Evolutionary conservation across 1,284 basidiomycete species (phyloP).

Genomic region (Ceratobasidium papillatum): DNA sequence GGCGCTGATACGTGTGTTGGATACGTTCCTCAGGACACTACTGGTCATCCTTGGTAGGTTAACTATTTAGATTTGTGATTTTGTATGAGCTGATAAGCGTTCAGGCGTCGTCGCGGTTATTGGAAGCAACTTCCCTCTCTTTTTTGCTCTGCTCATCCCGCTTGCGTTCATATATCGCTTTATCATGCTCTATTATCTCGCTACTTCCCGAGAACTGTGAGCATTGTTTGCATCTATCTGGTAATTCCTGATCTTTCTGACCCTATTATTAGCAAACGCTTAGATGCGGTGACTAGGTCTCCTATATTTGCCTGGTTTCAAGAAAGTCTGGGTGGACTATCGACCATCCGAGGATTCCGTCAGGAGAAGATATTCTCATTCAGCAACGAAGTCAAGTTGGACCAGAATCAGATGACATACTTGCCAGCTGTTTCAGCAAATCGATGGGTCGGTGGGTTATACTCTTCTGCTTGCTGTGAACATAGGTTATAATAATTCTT

Average conservation of each 20-base stretch:
- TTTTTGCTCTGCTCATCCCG: slow-evolving; percentile 81
- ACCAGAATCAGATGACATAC: slow-evolving; percentile 86
- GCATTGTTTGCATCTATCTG: slow-evolving; percentile 58
- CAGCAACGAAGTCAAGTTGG: slow-evolving; percentile 80
- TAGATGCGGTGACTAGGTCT: slow-evolving; percentile 89
- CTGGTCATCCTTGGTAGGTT: slow-evolving; percentile 39
- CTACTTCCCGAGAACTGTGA: slow-evolving; percentile 84
- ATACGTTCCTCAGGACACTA: slow-evolving; percentile 68
- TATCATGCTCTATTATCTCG: slow-evolving; percentile 88
- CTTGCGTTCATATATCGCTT: slow-evolving; percentile 77
- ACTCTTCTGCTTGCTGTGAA: neutral
- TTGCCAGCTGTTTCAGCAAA: slow-evolving; percentile 77
- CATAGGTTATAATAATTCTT: slow-evolving; percentile 45
- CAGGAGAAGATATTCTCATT: slow-evolving; percentile 78
- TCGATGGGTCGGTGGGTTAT: slow-evolving; percentile 75
- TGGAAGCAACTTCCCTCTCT: slow-evolving; percentile 77
- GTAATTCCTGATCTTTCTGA: neutral
- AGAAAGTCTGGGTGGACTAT: slow-evolving; percentile 77
- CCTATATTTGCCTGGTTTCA: slow-evolving; percentile 80
- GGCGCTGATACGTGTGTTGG: slow-evolving; percentile 76
- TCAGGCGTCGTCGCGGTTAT: slow-evolving; percentile 85
- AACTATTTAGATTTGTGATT: neutral
- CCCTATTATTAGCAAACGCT: slow-evolving; percentile 63
- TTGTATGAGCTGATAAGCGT: too few species aligned
- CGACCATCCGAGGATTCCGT: slow-evolving; percentile 84